These are phyloP conservation scores for Cryptococcus wingfieldii DNA, from an alignment of 1,284 basidiomycete genomes.

Conservation along the genomic window DNA sequence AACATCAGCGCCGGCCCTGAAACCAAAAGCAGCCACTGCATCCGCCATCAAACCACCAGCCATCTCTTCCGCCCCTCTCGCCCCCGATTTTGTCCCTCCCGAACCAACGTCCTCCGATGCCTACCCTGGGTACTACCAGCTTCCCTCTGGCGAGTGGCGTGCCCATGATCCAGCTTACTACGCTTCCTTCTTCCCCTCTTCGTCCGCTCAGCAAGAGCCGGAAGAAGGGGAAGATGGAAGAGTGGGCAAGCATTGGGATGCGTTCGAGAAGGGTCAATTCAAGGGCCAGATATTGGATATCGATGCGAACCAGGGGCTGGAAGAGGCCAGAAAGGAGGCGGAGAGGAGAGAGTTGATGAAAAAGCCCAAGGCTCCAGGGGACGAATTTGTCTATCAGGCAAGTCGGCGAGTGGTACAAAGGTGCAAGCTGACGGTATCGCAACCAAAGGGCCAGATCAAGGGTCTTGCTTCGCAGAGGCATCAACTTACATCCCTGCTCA, in stretches of 20 bases:
- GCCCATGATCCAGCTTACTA: slow-evolving; percentile 75
- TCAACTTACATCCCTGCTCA: slow-evolving; percentile 44
- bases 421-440: background rate
- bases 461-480: slow-evolving; percentile 46
- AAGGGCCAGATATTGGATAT: slow-evolving; percentile 31
- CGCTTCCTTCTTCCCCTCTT: slow-evolving; percentile 54
- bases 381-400: slow-evolving; percentile 44
- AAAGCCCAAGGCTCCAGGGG: slow-evolving; percentile 27
- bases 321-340: slow-evolving; percentile 26
- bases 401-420: slow-evolving; percentile 1
- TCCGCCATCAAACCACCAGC: slow-evolving; percentile 24
- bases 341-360: slow-evolving; percentile 26
- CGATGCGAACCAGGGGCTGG: slow-evolving; percentile 32
- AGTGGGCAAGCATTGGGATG: slow-evolving; percentile 43
- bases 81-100: slow-evolving; percentile 63
- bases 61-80: slow-evolving; percentile 42
- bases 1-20: background rate
- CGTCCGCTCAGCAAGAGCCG: background rate
- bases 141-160: slow-evolving; percentile 73
- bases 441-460: slow-evolving; percentile 44
- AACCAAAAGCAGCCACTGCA: background rate
- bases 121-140: slow-evolving; percentile 83
- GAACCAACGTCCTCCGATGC: slow-evolving; percentile 68
- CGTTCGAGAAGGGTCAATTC: slow-evolving; percentile 27
- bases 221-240: slow-evolving; percentile 26